Conservation (phyloP, 805 yeast genomes). For the Ogataea pini region DNA sequence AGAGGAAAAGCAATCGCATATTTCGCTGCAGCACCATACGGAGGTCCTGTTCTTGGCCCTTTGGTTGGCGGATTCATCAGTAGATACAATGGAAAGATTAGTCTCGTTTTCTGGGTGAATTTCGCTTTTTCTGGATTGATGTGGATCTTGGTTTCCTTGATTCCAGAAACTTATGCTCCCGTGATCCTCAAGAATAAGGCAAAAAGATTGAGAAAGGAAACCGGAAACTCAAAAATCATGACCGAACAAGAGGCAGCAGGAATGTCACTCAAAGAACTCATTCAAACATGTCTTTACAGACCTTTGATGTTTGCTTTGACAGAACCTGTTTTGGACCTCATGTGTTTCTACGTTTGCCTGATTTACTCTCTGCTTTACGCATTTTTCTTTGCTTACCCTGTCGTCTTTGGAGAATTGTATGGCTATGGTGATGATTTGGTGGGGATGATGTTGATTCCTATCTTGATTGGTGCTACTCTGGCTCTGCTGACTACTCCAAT, state of each 20-base stretch:
- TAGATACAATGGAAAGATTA: conserved; percentile 66
- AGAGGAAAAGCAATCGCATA: conserved; percentile 90
- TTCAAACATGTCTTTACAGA: conserved; percentile 71
- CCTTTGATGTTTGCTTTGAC: conserved; percentile 76
- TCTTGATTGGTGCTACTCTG: conserved; percentile 77
- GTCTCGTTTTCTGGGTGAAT: conserved; percentile 83
- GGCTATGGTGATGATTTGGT: conserved; percentile 74
- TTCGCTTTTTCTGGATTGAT: conserved; percentile 88
- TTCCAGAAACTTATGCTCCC: conserved; percentile 94
- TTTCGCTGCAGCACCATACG: conserved; percentile 89
- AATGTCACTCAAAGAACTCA: conserved; percentile 63
- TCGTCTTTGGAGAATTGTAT: conserved; percentile 74
- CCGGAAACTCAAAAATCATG: conserved; percentile 83
- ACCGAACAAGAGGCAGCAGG: conserved; percentile 91
- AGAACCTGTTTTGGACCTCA: conserved; percentile 82
- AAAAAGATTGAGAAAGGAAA: conserved; percentile 63
- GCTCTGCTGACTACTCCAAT: conserved; percentile 77
- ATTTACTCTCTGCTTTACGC: conserved; percentile 90
- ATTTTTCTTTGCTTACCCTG: conserved; percentile 94
- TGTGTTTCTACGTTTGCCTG: conserved; percentile 84
- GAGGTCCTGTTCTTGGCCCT: conserved; percentile 92
- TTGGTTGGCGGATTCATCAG: conserved; percentile 84
- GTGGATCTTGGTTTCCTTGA: conserved; percentile 62
- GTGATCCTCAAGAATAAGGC: conserved; percentile 73
- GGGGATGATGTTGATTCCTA: conserved; percentile 89